These are phyloP conservation scores for Chaetomium olivaceum DNA, from an alignment of 2,329 filamentous ascomycete species.

Conservation along the genomic window DNA sequence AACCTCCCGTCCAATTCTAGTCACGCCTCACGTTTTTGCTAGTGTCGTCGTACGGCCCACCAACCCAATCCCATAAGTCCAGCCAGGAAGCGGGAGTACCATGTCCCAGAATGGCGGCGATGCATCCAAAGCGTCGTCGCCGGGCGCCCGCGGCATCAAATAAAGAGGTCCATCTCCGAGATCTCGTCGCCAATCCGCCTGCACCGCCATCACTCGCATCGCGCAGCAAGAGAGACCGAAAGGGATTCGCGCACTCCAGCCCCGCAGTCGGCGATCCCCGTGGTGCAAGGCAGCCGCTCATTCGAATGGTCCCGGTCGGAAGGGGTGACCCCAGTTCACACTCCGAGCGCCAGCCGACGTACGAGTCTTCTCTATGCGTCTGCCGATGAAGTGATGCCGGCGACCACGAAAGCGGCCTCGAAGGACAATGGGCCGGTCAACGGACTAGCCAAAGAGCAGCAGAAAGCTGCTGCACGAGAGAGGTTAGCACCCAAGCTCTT, in stretches of 20 bases:
- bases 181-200: constrained; percentile 50
- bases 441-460: constrained; percentile 45
- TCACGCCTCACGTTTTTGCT: constrained; percentile 11
- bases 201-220: constrained; percentile 42
- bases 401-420: constrained; percentile 10
- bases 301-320: constrained; percentile 49
- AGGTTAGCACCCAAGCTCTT: constrained; percentile 39
- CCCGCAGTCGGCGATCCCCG: constrained; percentile 33
- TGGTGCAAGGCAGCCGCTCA: constrained; percentile 41
- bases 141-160: constrained; percentile 50
- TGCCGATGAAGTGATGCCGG: constrained; percentile 29
- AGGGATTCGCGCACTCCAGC: constrained; percentile 27
- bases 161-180: constrained; percentile 58
- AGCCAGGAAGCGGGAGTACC: constrained; percentile 2
- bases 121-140: constrained; percentile 37
- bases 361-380: constrained; percentile 33
- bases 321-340: constrained; percentile 43
- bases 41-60: constrained; percentile 20
- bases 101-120: constrained; percentile 42
- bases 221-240: constrained; percentile 42
- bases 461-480: constrained; percentile 42
- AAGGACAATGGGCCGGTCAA: constrained; percentile 45
- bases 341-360: constrained; percentile 31
- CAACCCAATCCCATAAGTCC: constrained; percentile 14
- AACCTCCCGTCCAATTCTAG: constrained; percentile 14